phyloP scores from a whole-genome alignment of 352 stramenopile genomes.

The Globisporangium nunn region DNA sequence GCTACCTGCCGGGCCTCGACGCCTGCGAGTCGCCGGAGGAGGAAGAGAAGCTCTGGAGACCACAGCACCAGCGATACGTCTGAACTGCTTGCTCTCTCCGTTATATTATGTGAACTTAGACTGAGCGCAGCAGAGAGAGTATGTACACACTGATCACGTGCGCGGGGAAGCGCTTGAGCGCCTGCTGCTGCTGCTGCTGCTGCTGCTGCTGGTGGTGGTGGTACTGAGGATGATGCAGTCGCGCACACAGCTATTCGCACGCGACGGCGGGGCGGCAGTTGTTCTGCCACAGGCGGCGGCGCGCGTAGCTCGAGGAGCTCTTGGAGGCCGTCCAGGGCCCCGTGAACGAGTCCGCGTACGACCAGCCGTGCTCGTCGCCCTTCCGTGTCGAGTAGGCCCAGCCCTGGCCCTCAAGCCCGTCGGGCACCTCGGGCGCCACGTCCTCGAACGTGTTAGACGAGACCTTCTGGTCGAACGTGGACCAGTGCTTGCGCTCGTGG shows the following conservation, averaged over 20 bases:
- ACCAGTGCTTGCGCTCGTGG: conserved; percentile 47
- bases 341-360: conserved; percentile 60
- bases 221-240: not conserved
- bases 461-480: conserved; percentile 42
- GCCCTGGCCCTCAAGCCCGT: conserved; percentile 39
- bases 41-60: too few species aligned
- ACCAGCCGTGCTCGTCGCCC: conserved; percentile 60
- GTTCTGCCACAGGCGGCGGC: conserved; percentile 67
- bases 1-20: not conserved
- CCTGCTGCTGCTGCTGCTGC: not conserved
- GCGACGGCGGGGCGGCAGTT: conserved; percentile 46
- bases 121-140: not conserved
- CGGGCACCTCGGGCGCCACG: conserved; percentile 45
- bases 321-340: conserved; percentile 37
- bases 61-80: too few species aligned
- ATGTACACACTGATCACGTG: not conserved
- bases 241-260: conserved; percentile 18
- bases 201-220: not conserved
- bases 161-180: too few species aligned
- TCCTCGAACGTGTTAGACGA: conserved; percentile 65
- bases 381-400: conserved; percentile 65
- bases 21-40: not conserved
- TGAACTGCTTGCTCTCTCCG: not conserved
- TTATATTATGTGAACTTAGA: not conserved
- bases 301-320: conserved; percentile 28